Evolutionary conservation across 176 grass and related monocot genomes (phyloP).

Genomic region (Hyparrhenia diplandra): DNA sequence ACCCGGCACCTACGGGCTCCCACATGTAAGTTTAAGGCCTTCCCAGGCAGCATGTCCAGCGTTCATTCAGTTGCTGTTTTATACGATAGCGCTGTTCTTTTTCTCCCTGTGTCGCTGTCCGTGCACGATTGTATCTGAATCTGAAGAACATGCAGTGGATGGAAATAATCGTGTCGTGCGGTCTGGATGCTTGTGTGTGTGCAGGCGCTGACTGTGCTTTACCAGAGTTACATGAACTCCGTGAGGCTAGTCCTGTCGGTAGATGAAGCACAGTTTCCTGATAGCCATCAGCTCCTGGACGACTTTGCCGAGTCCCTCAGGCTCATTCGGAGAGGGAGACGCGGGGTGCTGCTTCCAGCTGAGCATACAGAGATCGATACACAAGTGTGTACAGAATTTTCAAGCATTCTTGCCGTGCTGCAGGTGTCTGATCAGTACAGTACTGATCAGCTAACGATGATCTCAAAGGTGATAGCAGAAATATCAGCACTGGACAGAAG

Average conservation of each 20-base stretch:
- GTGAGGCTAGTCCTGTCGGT: constrained; percentile 64
- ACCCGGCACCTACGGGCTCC: constrained; percentile 63
- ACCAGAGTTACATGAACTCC: constrained; percentile 70
- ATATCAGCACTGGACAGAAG: not conserved
- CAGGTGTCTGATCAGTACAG: not conserved
- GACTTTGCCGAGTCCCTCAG: constrained; percentile 62
- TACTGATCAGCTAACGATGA: not conserved
- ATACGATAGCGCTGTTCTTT: no score
- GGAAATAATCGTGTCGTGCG: not conserved
- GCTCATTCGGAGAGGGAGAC: constrained; percentile 36
- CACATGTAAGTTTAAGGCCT: constrained; percentile 68
- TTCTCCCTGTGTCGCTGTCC: no score
- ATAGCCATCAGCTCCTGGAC: constrained; percentile 60
- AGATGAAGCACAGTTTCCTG: constrained; percentile 53
- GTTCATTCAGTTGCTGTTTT: no score
- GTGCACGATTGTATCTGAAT: not conserved
- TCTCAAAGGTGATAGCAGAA: not conserved
- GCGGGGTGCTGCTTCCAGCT: not conserved
- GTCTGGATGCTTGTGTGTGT: not conserved
- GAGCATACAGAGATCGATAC: no score
- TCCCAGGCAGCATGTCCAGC: not conserved
- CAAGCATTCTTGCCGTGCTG: not conserved
- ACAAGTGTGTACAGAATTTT: no score
- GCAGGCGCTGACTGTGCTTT: constrained; percentile 75
- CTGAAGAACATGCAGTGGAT: not conserved